Conservation (phyloP, 1,284 basidiomycete species). For the Sporisorium reilianum region DNA sequence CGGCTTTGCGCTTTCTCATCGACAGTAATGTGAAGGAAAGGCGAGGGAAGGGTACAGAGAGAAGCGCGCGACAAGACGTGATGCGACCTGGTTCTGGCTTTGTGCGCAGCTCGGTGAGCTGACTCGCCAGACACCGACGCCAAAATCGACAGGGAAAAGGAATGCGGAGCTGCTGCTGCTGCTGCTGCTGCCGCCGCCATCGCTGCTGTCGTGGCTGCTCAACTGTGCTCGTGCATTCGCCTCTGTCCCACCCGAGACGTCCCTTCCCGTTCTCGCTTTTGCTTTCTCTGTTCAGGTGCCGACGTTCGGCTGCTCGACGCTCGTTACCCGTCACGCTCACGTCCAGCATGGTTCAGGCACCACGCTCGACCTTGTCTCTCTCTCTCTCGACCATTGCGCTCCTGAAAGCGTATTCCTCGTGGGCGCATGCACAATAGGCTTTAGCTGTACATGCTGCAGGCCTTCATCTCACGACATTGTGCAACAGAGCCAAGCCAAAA, state of each 20-base stretch:
- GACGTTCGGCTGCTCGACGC: not conserved
- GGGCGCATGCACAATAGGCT: not conserved
- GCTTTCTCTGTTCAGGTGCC: constrained; percentile 5
- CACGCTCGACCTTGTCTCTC: too few relatives aligned
- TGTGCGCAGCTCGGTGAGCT: constrained; percentile 1
- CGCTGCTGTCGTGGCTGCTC: not conserved
- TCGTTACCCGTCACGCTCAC: too few relatives aligned
- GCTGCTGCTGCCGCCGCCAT: not conserved
- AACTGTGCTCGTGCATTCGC: not conserved
- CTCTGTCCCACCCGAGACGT: too few relatives aligned
- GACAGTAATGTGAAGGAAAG: too few relatives aligned
- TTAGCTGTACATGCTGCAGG: not conserved
- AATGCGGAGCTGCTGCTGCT: not conserved
- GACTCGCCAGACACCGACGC: constrained; percentile 1
- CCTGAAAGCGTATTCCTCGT: not conserved
- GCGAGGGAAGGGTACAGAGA: too few relatives aligned
- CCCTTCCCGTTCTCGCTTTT: not conserved
- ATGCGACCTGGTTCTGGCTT: too few relatives aligned
- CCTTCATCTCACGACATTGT: constrained; percentile 1
- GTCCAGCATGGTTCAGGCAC: constrained; percentile 1
- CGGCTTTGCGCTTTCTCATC: too few relatives aligned
- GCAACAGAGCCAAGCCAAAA: not conserved
- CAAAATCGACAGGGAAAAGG: not conserved
- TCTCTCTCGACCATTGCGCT: not conserved
- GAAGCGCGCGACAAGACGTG: too few relatives aligned